These are phyloP conservation scores for Boletus subparvulus DNA, from an alignment of 768 basidiomycete species.

Conservation along the genomic window DNA sequence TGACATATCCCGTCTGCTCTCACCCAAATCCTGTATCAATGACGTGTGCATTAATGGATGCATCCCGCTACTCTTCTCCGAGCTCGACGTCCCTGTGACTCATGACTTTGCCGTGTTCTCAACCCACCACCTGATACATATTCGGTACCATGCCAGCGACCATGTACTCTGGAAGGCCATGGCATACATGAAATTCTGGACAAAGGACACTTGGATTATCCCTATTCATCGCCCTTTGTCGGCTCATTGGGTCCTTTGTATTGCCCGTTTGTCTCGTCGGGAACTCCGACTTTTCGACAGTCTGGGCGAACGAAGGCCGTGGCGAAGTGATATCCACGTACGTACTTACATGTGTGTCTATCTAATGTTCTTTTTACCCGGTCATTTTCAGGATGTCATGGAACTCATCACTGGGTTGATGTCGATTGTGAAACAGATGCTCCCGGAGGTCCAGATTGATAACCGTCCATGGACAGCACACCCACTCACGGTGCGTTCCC, in stretches of 20 bases:
- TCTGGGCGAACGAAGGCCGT: neutral
- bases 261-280: neutral
- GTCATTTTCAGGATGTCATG: neutral
- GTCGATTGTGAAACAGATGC: too few relatives aligned
- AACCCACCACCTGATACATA: neutral
- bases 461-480: too few relatives aligned
- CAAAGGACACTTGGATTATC: constrained; percentile 35
- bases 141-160: neutral
- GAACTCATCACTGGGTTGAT: too few relatives aligned
- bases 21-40: too few relatives aligned
- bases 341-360: too few relatives aligned
- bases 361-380: too few relatives aligned
- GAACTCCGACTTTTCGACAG: constrained; percentile 13
- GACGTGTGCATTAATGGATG: too few relatives aligned
- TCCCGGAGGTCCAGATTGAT: too few relatives aligned
- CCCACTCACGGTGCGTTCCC: too few relatives aligned
- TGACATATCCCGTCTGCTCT: too few relatives aligned
- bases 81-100: neutral
- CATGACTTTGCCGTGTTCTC: constrained; percentile 1
- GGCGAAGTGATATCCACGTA: neutral
- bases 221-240: constrained; percentile 32
- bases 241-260: constrained; percentile 36
- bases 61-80: too few relatives aligned
- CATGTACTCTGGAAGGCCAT: constrained; percentile 19
- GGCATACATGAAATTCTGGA: constrained; percentile 27